Conservation (phyloP, 2,329 filamentous ascomycete genomes). For the Graphium sp. region DNA sequence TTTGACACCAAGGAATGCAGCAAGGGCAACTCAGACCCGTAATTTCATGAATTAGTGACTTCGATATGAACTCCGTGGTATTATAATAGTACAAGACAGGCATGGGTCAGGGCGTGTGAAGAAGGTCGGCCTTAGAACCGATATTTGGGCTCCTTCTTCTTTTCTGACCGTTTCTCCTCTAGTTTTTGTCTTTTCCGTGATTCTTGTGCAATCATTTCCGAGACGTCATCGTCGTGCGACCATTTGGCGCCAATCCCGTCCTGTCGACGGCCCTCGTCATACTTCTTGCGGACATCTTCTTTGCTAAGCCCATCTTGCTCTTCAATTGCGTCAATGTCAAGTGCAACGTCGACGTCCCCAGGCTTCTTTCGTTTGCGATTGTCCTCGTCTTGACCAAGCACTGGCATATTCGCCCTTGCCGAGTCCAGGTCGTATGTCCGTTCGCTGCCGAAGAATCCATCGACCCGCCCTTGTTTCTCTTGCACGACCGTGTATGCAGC, state of each 20-base stretch:
- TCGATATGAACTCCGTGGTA: no score
- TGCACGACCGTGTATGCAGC: conserved; percentile 81
- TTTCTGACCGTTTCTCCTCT: conserved; percentile 61
- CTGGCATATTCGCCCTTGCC: conserved; percentile 37
- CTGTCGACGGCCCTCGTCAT: conserved; percentile 53
- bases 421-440: conserved; percentile 73
- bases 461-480: conserved; percentile 47
- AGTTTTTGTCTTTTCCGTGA: conserved; percentile 79
- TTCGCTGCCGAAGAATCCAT: conserved; percentile 94
- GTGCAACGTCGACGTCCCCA: conserved; percentile 82
- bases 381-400: conserved; percentile 69
- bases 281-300: conserved; percentile 65
- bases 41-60: no score
- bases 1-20: no score
- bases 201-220: conserved; percentile 91
- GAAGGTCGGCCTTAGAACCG: conserved; percentile 19
- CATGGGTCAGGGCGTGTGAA: neutral
- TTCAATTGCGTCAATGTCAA: conserved; percentile 70
- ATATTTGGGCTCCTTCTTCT: conserved; percentile 40
- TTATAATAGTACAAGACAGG: conserved; percentile 1
- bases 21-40: no score
- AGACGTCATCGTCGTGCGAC: conserved; percentile 73
- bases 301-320: conserved; percentile 65
- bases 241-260: conserved; percentile 53
- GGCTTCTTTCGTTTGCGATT: conserved; percentile 82